Conservation (phyloP, 2,329 filamentous ascomycete species). For the Stemphylium beticola region DNA sequence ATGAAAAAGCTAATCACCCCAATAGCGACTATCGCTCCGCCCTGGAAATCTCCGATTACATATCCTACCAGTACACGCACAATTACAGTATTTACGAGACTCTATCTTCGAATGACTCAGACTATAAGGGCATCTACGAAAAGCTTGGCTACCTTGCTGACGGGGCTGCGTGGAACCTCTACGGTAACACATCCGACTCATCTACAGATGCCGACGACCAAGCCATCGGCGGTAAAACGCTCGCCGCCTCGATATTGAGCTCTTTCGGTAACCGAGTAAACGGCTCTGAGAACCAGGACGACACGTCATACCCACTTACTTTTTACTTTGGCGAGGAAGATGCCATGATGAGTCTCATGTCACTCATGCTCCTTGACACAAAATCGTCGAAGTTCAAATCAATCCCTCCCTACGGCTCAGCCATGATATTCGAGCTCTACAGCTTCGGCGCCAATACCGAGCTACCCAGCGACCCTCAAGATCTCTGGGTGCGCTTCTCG, state of each 20-base stretch:
- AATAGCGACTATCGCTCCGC: slow-evolving; percentile 59
- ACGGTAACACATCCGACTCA: slow-evolving; percentile 51
- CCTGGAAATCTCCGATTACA: slow-evolving; percentile 61
- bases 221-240: slow-evolving; percentile 41
- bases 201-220: slow-evolving; percentile 24
- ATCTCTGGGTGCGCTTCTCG: slow-evolving; percentile 63
- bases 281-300: slow-evolving; percentile 6
- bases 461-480: slow-evolving; percentile 48
- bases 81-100: slow-evolving; percentile 52
- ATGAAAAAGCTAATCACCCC: neutral
- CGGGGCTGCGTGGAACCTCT: slow-evolving; percentile 52
- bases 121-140: slow-evolving; percentile 29
- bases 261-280: slow-evolving; percentile 30
- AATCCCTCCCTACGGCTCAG: slow-evolving; percentile 38
- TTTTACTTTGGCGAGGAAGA: slow-evolving; percentile 48
- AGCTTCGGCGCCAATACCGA: slow-evolving; percentile 45
- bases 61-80: slow-evolving; percentile 61
- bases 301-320: slow-evolving; percentile 50
- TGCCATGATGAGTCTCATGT: slow-evolving; percentile 41
- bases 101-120: slow-evolving; percentile 37
- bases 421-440: slow-evolving; percentile 54
- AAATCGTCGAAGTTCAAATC: slow-evolving; percentile 28
- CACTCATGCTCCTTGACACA: slow-evolving; percentile 33
- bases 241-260: slow-evolving; percentile 34
- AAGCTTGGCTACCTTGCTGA: slow-evolving; percentile 55